Evolutionary conservation across 257 asterid genomes (phyloP), one percentile per base, ranked within the genome.

Genomic region (Plantago elongata): DNA sequence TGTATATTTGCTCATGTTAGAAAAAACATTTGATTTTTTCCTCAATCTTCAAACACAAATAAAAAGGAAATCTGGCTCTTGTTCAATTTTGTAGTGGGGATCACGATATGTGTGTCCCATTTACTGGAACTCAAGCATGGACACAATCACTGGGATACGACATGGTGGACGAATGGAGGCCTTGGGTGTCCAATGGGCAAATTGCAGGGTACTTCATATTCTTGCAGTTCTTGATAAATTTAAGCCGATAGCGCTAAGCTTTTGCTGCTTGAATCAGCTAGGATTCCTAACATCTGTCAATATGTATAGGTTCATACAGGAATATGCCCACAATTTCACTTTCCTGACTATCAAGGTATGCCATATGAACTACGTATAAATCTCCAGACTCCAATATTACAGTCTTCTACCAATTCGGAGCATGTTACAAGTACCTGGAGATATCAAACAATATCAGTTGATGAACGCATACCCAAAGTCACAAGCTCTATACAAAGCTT

Each of bases 51-150:
- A 37, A 18, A n/a, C 13, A 18, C 40, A 11, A 45, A 5, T 22
- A 58, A 11, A 4, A 13, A 40, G 29, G 40, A 13, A 27, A 12
- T n/a, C 1, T 5, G 18, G 50, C 34, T 11, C 40, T 34, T 34
- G 40, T 34, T 34, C 40, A 34, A 43, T 14, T 11, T 13, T 22
- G 15, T 59, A 83, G 90, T 46, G 90, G 90, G 6, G 90, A 83
- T 73, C 90, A 83, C 66, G 90, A 83, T 64, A 83, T 83, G 90
- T 80, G 87, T 54, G 73, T 83, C 54, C 90, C 90, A 1, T 80
- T 62, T 47, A 83, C 87, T 1, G 90, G 87, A 45, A 83, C 77
- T 27, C 73, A 83, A 81, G 85, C 83, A 16, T 83, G 90, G 85
- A 78, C 80, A 4, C 56, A 72, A 2, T 77, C 85, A 27, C 72